phyloP scores from a whole-genome alignment of 257 asterid genomes.

The Jacaranda mimosifolia region DNA sequence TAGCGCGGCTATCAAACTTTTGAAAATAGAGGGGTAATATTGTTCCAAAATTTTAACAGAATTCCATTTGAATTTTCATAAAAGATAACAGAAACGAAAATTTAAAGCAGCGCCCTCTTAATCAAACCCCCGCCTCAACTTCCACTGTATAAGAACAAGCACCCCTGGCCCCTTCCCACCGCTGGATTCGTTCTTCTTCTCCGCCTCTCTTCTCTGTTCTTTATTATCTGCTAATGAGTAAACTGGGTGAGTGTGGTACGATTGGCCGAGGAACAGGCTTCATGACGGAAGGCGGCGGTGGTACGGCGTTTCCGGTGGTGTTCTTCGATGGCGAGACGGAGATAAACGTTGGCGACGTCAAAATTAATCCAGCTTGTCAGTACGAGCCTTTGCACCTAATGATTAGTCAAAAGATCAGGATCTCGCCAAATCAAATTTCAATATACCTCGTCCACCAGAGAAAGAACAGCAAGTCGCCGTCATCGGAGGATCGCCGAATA shows the following conservation, averaged over 20 bases:
- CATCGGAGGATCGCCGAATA: slow-evolving; percentile 45
- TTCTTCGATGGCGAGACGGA: slow-evolving; percentile 73
- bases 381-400: slow-evolving; percentile 67
- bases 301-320: slow-evolving; percentile 54
- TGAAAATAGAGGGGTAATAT: background rate
- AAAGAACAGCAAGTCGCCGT: slow-evolving; percentile 28
- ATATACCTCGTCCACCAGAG: slow-evolving; percentile 56
- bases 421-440: slow-evolving; percentile 73
- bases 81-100: too few relatives aligned
- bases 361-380: slow-evolving; percentile 46
- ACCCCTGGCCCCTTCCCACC: too few relatives aligned
- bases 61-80: too few relatives aligned
- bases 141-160: slow-evolving; percentile 1
- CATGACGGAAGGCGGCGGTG: slow-evolving; percentile 61
- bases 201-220: background rate
- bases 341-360: slow-evolving; percentile 52
- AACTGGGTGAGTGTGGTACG: background rate
- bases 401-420: slow-evolving; percentile 67
- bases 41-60: background rate
- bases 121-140: slow-evolving; percentile 16
- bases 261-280: background rate
- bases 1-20: background rate
- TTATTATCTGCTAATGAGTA: background rate
- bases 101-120: background rate
- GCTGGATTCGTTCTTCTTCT: background rate